These are phyloP conservation scores for Athelia psychrophila DNA, from an alignment of 1,284 basidiomycete genomes.

Conservation along the genomic window DNA sequence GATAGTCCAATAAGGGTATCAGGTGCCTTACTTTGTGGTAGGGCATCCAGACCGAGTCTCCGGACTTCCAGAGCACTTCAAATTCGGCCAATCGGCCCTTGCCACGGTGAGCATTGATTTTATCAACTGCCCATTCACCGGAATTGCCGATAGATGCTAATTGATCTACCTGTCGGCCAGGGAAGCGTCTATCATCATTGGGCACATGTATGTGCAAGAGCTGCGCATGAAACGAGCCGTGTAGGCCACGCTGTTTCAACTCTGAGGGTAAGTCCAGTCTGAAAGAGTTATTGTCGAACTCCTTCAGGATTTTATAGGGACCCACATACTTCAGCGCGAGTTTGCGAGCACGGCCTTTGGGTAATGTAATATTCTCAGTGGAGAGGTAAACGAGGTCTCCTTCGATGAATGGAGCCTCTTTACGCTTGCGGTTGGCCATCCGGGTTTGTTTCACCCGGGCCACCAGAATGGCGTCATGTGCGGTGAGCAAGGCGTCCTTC, in stretches of 20 bases:
- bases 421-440: no score
- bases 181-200: conserved; percentile 26
- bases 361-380: conserved; percentile 28
- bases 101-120: conserved; percentile 22
- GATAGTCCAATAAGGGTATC: conserved; percentile 17
- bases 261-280: conserved; percentile 21
- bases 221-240: conserved; percentile 28
- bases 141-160: conserved; percentile 6
- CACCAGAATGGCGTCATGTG: conserved; percentile 28
- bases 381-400: no score
- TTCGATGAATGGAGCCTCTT: no score
- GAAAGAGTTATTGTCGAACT: conserved; percentile 25
- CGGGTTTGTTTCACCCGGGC: no score
- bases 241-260: conserved; percentile 24
- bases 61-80: conserved; percentile 24
- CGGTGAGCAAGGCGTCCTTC: conserved; percentile 16
- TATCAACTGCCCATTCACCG: conserved; percentile 21
- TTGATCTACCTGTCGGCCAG: conserved; percentile 15
- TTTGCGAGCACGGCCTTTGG: conserved; percentile 25
- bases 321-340: conserved; percentile 32
- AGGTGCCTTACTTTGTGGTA: conserved; percentile 17
- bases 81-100: conserved; percentile 16
- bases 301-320: no score
- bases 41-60: conserved; percentile 27
- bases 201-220: conserved; percentile 24